A percentile compares a stretch with the other conserved stretches of the same genome.
These are phyloP conservation scores for Leccinum aurantiacum DNA, from an alignment of 768 basidiomycete species.

Conservation along the genomic window DNA sequence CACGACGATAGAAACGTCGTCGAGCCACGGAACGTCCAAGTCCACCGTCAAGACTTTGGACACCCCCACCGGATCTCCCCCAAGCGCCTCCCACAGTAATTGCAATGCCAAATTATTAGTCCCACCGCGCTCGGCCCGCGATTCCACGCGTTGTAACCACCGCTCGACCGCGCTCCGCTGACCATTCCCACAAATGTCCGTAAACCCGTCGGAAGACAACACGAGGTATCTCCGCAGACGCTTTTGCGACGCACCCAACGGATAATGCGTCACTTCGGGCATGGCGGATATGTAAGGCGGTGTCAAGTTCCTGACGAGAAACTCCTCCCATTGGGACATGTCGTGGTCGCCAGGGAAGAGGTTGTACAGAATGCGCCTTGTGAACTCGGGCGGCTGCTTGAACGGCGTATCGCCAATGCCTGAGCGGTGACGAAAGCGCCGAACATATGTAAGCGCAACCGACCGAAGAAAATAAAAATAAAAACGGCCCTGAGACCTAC, in stretches of 20 bases:
- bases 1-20: conserved; percentile 67
- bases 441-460: conserved; percentile 11
- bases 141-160: conserved; percentile 52
- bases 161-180: conserved; percentile 47
- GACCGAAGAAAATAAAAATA: not conserved
- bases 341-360: conserved; percentile 61
- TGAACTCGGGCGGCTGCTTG: conserved; percentile 71
- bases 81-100: conserved; percentile 55
- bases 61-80: conserved; percentile 53
- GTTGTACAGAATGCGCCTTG: conserved; percentile 64
- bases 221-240: conserved; percentile 52
- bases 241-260: conserved; percentile 35
- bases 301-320: conserved; percentile 58
- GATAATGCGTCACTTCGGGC: conserved; percentile 62
- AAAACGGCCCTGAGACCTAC: conserved; percentile 13
- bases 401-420: conserved; percentile 72
- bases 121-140: conserved; percentile 20
- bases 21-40: conserved; percentile 65
- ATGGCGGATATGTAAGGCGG: conserved; percentile 66
- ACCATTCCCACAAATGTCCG: conserved; percentile 55
- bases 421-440: conserved; percentile 25
- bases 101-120: conserved; percentile 53
- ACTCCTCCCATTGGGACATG: conserved; percentile 65
- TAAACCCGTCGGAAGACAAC: conserved; percentile 66
- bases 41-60: conserved; percentile 63